Base-by-base conservation (phyloP, 1,284 basidiomycete genomes). In the Mycosarcoma mackinlayi region DNA sequence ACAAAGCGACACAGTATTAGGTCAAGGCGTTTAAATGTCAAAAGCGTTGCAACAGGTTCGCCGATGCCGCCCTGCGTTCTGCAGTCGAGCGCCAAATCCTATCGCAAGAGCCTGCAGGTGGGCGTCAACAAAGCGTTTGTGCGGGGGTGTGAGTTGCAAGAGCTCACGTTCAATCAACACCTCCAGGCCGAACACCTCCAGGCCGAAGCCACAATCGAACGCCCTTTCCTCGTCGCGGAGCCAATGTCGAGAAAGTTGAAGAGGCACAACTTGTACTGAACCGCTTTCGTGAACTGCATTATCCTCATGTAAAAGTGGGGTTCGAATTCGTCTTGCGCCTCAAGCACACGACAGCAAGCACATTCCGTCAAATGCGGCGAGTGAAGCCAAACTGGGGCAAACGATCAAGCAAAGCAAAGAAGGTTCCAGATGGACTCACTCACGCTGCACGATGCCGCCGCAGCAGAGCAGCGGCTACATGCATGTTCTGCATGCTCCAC, bases 41-140 rank as follows among this genome's bases (percentile, higher is more conserved):
- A n/a, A n/a, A n/a, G n/a, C n/a, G n/a, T n/a, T n/a, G n/a, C 35
- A 37, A 37, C n/a, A 37, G 35, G 9, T 37, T 19, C 18, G 18
- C 21, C 35, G n/a, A n/a, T n/a, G 35, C 21, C 18, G 35, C 34
- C n/a, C 18, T 37, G 18, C 19, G 2, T 3, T 7, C 19, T 45
- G 30, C 42, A 23, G 28, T 45, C 42, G 28, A 33, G 23, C 42
- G 42, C 30, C 42, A 30, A 33, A 5, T 30, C 14, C 27, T 18
- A 25, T 11, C 23, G 39, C 7, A 23, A 18, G 24, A 19, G 19
- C 34, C 34, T 48, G 46, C 46, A 38, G 46, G 34, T 48, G 35
- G 46, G 46, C 46, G 46, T 38, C 21, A 7, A 35, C 13, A 35
- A 16, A 35, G 16, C 33, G 34, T 48, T 34, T 38, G 46, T 34